phyloP scores from a whole-genome alignment of 2,329 filamentous ascomycete species.

The Akanthomyces uredinophilus region DNA sequence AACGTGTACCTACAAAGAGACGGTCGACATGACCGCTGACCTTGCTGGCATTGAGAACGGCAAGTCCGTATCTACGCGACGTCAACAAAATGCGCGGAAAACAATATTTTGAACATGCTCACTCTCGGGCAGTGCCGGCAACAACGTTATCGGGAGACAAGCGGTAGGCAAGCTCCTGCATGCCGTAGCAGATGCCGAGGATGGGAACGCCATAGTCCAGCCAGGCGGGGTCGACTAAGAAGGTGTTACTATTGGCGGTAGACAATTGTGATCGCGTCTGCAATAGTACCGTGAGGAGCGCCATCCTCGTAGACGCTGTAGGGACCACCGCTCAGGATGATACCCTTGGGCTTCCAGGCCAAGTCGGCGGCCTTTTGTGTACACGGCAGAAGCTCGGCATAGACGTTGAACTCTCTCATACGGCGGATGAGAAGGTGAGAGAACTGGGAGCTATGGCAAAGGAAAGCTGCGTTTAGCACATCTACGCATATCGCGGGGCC shows the following conservation, averaged over 20 bases:
- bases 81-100: background rate
- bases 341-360: constrained; percentile 73
- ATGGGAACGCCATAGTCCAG: constrained; percentile 68
- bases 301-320: constrained; percentile 74
- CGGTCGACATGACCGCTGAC: constrained; percentile 62
- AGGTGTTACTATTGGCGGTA: constrained; percentile 33
- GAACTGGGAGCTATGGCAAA: constrained; percentile 47
- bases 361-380: constrained; percentile 76
- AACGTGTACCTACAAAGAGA: constrained; percentile 52
- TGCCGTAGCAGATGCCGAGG: constrained; percentile 36
- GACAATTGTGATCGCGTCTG: background rate
- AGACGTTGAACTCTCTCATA: constrained; percentile 73
- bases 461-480: background rate
- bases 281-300: constrained; percentile 45
- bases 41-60: constrained; percentile 58
- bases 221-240: constrained; percentile 66
- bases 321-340: constrained; percentile 56
- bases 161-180: constrained; percentile 63
- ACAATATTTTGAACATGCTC: background rate
- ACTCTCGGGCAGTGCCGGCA: constrained; percentile 19
- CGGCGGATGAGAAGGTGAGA: constrained; percentile 71
- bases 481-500: background rate
- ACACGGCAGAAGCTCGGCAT: constrained; percentile 83
- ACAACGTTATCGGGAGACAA: constrained; percentile 56
- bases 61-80: constrained; percentile 58